These are phyloP conservation scores for Daldinia loculata DNA, from an alignment of 495 filamentous ascomycete genomes.

Conservation along the genomic window DNA sequence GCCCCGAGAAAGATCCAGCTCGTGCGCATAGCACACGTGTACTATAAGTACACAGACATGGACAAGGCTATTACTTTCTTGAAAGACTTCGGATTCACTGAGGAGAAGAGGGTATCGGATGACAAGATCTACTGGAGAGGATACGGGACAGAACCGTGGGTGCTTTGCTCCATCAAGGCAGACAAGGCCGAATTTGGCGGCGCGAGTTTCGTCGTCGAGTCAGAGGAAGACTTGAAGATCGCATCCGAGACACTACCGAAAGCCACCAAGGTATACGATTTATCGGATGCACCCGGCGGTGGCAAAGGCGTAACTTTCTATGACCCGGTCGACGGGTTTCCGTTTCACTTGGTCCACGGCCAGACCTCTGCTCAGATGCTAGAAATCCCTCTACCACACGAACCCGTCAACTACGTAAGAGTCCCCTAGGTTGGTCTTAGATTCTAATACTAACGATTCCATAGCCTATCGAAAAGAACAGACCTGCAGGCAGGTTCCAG, in stretches of 20 bases:
- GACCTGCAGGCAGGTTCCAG: constrained; percentile 57
- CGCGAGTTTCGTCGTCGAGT: constrained; percentile 63
- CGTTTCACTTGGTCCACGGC: constrained; percentile 66
- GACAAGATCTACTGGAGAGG: constrained; percentile 65
- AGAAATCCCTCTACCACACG: constrained; percentile 36
- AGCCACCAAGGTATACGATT: constrained; percentile 59
- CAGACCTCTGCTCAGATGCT: constrained; percentile 52
- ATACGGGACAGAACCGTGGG: constrained; percentile 67
- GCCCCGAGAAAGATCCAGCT: constrained; percentile 57
- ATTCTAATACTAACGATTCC: constrained; percentile 7
- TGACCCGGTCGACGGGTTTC: constrained; percentile 67
- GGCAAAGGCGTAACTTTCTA: constrained; percentile 65
- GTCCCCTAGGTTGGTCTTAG: background rate
- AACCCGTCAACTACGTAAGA: constrained; percentile 41
- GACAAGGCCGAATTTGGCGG: constrained; percentile 63
- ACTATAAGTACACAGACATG: constrained; percentile 64
- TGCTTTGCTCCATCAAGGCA: constrained; percentile 59
- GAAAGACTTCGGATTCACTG: constrained; percentile 66
- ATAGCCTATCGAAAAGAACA: constrained; percentile 59
- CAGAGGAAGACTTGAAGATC: constrained; percentile 62
- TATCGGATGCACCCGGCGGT: constrained; percentile 64
- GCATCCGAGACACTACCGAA: constrained; percentile 56
- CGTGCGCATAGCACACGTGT: constrained; percentile 64
- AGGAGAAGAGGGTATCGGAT: constrained; percentile 53
- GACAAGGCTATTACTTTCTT: constrained; percentile 59